A percentile compares a stretch with the other conserved stretches of the same genome.
Conservation (phyloP, 495 filamentous ascomycete species). For the Trichocladium uniseriatum region DNA sequence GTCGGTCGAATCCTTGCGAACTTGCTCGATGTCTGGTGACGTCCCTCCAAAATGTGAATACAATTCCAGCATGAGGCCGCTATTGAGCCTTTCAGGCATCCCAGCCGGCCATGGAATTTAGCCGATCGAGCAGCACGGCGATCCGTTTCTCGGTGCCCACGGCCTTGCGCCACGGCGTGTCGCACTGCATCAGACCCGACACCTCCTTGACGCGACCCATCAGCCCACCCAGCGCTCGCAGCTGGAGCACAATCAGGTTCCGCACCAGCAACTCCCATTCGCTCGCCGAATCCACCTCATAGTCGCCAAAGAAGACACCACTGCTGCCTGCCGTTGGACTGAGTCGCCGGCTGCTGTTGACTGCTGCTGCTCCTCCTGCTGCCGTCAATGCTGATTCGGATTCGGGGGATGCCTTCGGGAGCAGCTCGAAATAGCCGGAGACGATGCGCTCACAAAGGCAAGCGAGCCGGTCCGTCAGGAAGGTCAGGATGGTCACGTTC, state of each 20-base stretch:
- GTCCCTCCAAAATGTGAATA: too few relatives aligned
- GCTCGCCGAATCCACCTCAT: slow-evolving; percentile 8
- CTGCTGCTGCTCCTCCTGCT: background rate
- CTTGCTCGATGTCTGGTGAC: too few relatives aligned
- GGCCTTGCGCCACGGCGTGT: slow-evolving; percentile 3
- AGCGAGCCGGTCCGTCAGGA: slow-evolving; percentile 7
- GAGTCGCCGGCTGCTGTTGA: background rate
- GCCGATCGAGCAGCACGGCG: background rate
- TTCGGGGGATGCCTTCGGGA: background rate
- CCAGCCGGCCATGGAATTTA: background rate
- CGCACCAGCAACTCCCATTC: slow-evolving; percentile 9
- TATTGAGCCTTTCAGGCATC: too few relatives aligned
- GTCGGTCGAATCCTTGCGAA: too few relatives aligned
- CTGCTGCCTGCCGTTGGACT: background rate
- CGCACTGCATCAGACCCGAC: background rate
- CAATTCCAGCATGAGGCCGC: too few relatives aligned
- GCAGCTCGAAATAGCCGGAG: background rate
- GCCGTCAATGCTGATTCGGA: background rate
- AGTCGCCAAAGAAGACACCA: slow-evolving; percentile 8
- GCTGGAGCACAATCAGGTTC: slow-evolving; percentile 9
- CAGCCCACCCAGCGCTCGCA: background rate
- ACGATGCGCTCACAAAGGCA: slow-evolving; percentile 8
- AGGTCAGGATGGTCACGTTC: slow-evolving; percentile 10
- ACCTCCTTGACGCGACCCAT: slow-evolving; percentile 3
- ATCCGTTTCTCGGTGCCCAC: slow-evolving; percentile 3